Evolutionary conservation across 2,329 filamentous ascomycete species (phyloP), one percentile per base, ranked within the genome.

Genomic region (Dothistroma pini): DNA sequence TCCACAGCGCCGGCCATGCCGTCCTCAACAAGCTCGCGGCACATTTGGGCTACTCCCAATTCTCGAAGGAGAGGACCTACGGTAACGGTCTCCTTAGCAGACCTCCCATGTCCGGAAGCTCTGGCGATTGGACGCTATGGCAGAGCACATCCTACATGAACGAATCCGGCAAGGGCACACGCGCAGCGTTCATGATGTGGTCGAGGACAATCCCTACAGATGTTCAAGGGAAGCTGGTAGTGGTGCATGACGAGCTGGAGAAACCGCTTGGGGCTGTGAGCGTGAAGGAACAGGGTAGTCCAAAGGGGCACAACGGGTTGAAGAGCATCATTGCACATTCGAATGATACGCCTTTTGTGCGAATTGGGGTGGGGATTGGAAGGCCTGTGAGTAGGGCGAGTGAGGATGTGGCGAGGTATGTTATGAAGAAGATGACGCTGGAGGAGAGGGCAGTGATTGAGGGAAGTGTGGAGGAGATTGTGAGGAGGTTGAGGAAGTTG

Each of bases 181-280:
- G 84, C 3, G 80, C 80, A 2, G 86, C 88, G 1, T 92, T 89
- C 80, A 81, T 80, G 47, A 78, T 84, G n/a, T 86, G 62, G 76
- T 60, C 61, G 4, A 65, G 63, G 31, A 59, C 50, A 14, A 68
- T 65, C 66, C 78, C 67, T 79, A 14, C 78, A 29, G 59, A 69
- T 58, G 60, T 63, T 21, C 72, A 74, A 19, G 77, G 80, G 2
- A 77, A 80, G 2, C 75, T 99, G 16, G 85, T 97, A 0, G 79
- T 97, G 12, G 79, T 97, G 21, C 92, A 97, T 74, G 93, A 97
- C 74, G 93, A 97, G 74, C 77, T 97, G 35, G 93, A 97, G 70
- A 81, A 84, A 48, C 78, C 83, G 2, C 71, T 92, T 1, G 92
- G 92, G 0, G 81, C 82, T 38, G 82, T 96, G 14, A 84, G 80